Base-by-base conservation (phyloP, 176 grass and related monocot genomes). In the Oryza glaberrima region DNA sequence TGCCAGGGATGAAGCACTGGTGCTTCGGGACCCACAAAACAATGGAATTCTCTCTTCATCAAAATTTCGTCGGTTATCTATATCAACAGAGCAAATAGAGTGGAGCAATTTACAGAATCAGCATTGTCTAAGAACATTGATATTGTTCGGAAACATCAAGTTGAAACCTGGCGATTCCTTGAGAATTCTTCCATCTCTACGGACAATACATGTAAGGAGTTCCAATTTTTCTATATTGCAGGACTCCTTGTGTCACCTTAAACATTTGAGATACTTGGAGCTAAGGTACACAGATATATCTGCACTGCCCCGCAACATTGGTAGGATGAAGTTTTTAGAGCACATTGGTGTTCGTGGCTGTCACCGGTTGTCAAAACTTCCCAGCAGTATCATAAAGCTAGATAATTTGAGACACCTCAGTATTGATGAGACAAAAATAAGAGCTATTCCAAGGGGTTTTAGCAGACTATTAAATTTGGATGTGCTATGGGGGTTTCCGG, bases 51-150 rank as follows among this genome's bases (percentile, higher is more conserved):
- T 20, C 52, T 19, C 17, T 52, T 58, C 52, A 20, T 19, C 15
- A 6, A 58, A 20, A 58, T 7, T 9, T 56, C 19, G 4, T 52
- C 48, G 49, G 16, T 7, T 76, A 17, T 76, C 73, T n/a, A 35
- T 81, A 35, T 35, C 38, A 64, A 43, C 15, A 12, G 14, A 41
- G 30, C 43, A 23, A 19, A 16, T 26, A 38, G 32, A 78, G 1
- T 68, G 45, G 23, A n/a, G 20, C 16, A 14, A 44, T 30, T 20
- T 58, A 20, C 6, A 7, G 60, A 46, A 46, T 34, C 75, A 72
- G 4, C 5, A 86, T 3, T 72, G n/a, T 3, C 19, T 86, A 13
- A 86, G 83, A 25, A 72, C 67, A 15, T 47, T 86, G 1, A 14
- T 86, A 3, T 17, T 69, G 47, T 9, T 52, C 66, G 19, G 61